Percentiles rank a stretch among this genome's conserved stretches.
Evolutionary conservation across 768 basidiomycete species (phyloP).

Genomic region (Gloeophyllum trabeum): DNA sequence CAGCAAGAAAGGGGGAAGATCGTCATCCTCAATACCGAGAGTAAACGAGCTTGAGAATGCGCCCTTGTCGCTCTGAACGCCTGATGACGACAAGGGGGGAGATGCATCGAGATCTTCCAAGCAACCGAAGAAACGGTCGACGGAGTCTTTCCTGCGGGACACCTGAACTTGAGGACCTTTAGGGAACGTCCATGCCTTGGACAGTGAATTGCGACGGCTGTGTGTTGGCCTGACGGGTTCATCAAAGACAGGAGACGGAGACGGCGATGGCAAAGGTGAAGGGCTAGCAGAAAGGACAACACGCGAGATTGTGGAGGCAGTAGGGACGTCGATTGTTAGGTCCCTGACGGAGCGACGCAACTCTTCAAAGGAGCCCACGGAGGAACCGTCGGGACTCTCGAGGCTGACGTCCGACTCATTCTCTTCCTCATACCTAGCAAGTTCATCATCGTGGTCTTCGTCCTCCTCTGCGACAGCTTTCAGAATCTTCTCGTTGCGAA

Average conservation of each 20-base stretch:
- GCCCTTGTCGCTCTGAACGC: constrained; percentile 42
- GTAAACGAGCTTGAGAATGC: constrained; percentile 46
- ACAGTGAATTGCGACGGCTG: constrained; percentile 30
- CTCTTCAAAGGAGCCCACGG: constrained; percentile 16
- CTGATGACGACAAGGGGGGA: constrained; percentile 30
- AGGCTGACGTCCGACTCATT: constrained; percentile 30
- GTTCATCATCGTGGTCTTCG: constrained; percentile 35
- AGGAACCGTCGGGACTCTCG: constrained; percentile 17
- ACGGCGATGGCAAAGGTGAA: constrained; percentile 20
- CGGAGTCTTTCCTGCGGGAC: constrained; percentile 27
- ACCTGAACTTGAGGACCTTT: constrained; percentile 7
- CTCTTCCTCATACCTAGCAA: constrained; percentile 64
- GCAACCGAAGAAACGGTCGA: constrained; percentile 74
- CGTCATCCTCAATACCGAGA: constrained; percentile 34
- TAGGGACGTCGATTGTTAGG: constrained; percentile 12
- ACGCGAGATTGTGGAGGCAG: constrained; percentile 3
- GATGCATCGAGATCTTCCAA: constrained; percentile 39
- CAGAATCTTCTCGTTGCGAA: constrained; percentile 25
- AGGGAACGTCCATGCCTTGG: constrained; percentile 61
- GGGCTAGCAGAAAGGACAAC: constrained; percentile 10
- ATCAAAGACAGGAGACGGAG: constrained; percentile 14
- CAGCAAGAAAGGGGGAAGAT: constrained; percentile 35
- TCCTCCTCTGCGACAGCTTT: constrained; percentile 50
- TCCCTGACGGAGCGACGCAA: constrained; percentile 19
- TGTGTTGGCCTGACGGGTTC: constrained; percentile 15